phyloP scores from a whole-genome alignment of 139 green algal genomes.

The Chlorella sp. region DNA sequence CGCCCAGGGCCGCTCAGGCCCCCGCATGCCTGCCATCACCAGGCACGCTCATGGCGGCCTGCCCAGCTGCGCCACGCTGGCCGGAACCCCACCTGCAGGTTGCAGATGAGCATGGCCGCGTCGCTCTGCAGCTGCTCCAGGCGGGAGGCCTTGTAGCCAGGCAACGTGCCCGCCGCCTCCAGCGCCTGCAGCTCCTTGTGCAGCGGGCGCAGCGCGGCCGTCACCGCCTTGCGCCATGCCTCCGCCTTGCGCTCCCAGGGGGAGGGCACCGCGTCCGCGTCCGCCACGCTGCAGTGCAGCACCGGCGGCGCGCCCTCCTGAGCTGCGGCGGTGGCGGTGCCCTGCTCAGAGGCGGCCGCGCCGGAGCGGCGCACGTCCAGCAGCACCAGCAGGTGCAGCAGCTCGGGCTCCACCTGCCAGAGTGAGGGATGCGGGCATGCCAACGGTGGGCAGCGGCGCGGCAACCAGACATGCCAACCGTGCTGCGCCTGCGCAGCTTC shows the following conservation, averaged over 20 bases:
- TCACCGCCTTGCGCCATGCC: conserved; percentile 35
- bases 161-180: conserved; percentile 17
- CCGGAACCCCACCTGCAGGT: neutral
- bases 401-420: conserved; percentile 22
- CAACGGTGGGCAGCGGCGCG: too few relatives aligned
- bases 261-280: conserved; percentile 10
- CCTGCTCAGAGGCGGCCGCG: neutral
- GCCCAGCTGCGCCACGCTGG: neutral
- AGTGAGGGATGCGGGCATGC: neutral
- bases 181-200: conserved; percentile 45
- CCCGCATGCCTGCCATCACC: too few relatives aligned
- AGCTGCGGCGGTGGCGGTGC: neutral
- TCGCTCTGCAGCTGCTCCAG: conserved; percentile 35
- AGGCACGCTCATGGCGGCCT: too few relatives aligned
- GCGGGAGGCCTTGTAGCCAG: conserved; percentile 20
- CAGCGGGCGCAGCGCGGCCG: conserved; percentile 29
- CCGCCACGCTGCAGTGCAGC: conserved; percentile 16
- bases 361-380: conserved; percentile 31
- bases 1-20: too few relatives aligned
- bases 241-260: conserved; percentile 37
- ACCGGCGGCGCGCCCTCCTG: neutral
- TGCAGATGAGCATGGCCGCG: conserved; percentile 26
- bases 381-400: conserved; percentile 43
- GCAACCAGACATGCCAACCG: too few relatives aligned
- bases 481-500: too few relatives aligned